Base-by-base conservation (phyloP, 495 filamentous ascomycete species). In the Penicillium silybi region DNA sequence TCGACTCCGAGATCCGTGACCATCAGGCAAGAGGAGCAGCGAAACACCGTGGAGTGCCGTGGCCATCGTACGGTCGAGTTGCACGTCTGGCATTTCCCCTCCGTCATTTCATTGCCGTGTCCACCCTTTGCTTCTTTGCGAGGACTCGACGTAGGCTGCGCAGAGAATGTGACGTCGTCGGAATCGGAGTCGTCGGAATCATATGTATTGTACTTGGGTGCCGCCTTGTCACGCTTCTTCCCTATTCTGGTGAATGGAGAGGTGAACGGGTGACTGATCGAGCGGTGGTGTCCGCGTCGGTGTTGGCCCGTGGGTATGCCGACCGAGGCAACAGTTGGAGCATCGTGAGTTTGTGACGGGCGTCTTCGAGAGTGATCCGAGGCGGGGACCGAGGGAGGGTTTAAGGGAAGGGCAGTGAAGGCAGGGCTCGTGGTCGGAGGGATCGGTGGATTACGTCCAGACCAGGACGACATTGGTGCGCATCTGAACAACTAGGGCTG, bases 11-110 rank as follows among this genome's bases (percentile, higher is more conserved):
- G 63, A 62, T 96, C 91, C 58, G 93, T 96, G 59, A 97, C 82
- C 42, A 87, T 95, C 58, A 90, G 72, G 67, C 92, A 97, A 42
- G 87, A 82, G 27, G 88, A 87, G 68, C 92, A 97, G 57, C 89
- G 79, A 70, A 92, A 96, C 38, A 85, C 76, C 22, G 80, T 78
- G 56, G 92, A 64, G 49, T 85, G 77, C 52, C 78, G 80, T n/a
- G 92, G 90, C 88, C 90, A 96, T 43, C 85, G 83, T 42, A 96
- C 83, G 37, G 82, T 81, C 43, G 85, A 87, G 63, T 85, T 87
- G 64, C 92, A 95, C 10, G 88, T 90, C 74, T 85, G 84, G 61
- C 90, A 95, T 59, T 80, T 86, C 13, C 89, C 89, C 25, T 85
- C 85, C n/a, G 72, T 76, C 56, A 76, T 53, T 15, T 80, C 73